Conservation (phyloP, 2,329 filamentous ascomycete genomes). For the Fusarium tupiense region DNA sequence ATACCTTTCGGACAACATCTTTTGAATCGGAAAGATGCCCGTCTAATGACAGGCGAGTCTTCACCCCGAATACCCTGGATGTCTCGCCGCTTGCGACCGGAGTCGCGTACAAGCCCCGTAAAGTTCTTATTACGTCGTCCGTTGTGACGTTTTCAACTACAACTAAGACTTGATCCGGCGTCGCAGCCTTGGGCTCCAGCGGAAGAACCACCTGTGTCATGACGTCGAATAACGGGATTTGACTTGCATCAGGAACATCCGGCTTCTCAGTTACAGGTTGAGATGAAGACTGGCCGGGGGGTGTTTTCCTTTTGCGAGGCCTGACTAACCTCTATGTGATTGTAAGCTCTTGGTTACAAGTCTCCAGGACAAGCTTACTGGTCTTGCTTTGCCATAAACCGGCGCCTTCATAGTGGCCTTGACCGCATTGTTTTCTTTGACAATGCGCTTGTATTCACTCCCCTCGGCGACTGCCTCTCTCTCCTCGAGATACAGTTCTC, state of each 20-base stretch:
- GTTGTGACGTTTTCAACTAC: background rate
- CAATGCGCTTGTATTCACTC: too few relatives aligned
- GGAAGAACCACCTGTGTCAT: accelerated
- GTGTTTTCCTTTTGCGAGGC: too few relatives aligned
- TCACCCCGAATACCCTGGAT: background rate
- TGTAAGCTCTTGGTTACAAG: too few relatives aligned
- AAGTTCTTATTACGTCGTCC: accelerated
- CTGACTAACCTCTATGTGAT: too few relatives aligned
- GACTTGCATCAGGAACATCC: background rate
- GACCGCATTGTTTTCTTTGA: too few relatives aligned
- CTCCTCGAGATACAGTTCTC: too few relatives aligned
- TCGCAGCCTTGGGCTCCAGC: accelerated
- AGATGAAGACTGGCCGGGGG: background rate
- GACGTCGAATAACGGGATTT: background rate
- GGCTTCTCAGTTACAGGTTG: too few relatives aligned
- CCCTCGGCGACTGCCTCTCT: too few relatives aligned
- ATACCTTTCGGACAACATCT: background rate
- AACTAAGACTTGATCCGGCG: accelerated
- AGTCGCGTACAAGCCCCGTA: background rate
- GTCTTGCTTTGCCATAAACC: too few relatives aligned
- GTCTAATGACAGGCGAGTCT: accelerated
- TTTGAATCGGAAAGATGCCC: accelerated
- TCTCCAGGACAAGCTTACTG: too few relatives aligned
- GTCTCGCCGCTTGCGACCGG: accelerated
- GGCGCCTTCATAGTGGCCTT: too few relatives aligned